These are phyloP conservation scores for Metarhizium robertsii DNA, from an alignment of 2,329 filamentous ascomycete species.

Conservation along the genomic window DNA sequence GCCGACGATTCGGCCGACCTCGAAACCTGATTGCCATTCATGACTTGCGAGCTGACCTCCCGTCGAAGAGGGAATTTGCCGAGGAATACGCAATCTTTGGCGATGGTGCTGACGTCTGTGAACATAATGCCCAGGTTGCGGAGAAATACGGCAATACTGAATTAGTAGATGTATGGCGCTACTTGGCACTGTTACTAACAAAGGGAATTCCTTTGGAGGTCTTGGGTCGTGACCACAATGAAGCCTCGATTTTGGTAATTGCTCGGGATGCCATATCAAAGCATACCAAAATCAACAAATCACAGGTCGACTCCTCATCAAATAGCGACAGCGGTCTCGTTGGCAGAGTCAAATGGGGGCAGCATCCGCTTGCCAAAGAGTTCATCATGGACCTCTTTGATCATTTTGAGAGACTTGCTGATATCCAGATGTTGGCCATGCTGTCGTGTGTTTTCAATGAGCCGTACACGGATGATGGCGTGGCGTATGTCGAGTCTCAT, in stretches of 20 bases:
- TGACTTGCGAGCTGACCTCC: conserved; percentile 60
- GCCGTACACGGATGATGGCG: conserved; percentile 42
- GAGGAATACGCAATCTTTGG: conserved; percentile 77
- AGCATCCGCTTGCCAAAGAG: conserved; percentile 53
- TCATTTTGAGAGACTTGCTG: conserved; percentile 52
- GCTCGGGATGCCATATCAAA: conserved; percentile 50
- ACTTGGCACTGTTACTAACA: conserved; percentile 67
- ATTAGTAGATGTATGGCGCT: conserved; percentile 73
- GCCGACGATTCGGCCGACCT: conserved; percentile 35
- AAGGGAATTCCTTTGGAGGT: conserved; percentile 66
- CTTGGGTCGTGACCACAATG: conserved; percentile 41
- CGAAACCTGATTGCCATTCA: conserved; percentile 69
- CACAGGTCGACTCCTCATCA: background rate
- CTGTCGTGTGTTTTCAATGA: conserved; percentile 61
- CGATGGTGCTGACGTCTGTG: conserved; percentile 69
- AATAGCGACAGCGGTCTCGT: conserved; percentile 27
- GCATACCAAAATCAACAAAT: conserved; percentile 4
- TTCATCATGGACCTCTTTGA: conserved; percentile 54
- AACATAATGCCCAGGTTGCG: conserved; percentile 74
- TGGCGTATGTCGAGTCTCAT: conserved; percentile 48
- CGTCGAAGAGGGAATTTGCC: conserved; percentile 69
- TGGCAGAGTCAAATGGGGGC: conserved; percentile 59
- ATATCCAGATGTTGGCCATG: conserved; percentile 65
- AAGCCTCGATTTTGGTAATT: conserved; percentile 58
- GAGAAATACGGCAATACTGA: conserved; percentile 61